Evolutionary conservation across 371 early-diverging fungal genomes (phyloP).

Genomic region (Actinomortierella wolfii): DNA sequence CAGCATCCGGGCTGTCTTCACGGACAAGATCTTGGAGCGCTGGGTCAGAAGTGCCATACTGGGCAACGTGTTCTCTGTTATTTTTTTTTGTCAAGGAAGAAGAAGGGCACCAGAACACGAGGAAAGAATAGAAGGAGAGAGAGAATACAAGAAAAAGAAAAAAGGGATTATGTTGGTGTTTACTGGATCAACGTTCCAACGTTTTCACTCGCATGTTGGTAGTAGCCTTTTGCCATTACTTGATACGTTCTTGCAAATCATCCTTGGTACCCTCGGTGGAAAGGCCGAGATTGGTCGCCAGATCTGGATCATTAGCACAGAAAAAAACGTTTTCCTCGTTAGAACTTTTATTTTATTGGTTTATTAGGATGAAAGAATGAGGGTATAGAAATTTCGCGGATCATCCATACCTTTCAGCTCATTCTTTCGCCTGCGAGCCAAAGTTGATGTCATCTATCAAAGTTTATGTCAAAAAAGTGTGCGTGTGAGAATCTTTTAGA

Average conservation of each 20-base stretch:
- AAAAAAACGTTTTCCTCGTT: background rate
- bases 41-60: constrained; percentile 14
- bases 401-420: constrained; percentile 16
- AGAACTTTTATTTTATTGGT: background rate
- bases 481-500: too few relatives aligned
- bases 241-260: constrained; percentile 31
- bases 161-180: constrained; percentile 1
- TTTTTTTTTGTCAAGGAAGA: constrained; percentile 1
- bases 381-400: background rate
- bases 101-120: background rate
- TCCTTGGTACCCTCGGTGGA: constrained; percentile 23
- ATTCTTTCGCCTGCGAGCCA: constrained; percentile 14
- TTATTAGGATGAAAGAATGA: too few relatives aligned
- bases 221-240: constrained; percentile 7
- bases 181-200: background rate
- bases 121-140: background rate
- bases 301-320: constrained; percentile 1
- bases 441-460: constrained; percentile 4
- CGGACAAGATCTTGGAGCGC: constrained; percentile 16
- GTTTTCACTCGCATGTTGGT: background rate
- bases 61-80: constrained; percentile 10
- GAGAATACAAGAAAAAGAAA: background rate
- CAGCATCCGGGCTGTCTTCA: constrained; percentile 15
- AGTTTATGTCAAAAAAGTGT: too few relatives aligned
- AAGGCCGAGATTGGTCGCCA: constrained; percentile 19